Evolutionary conservation across 495 filamentous ascomycete genomes (phyloP), one percentile per base, ranked within the genome.

Genomic region (Penicillium nucicola): DNA sequence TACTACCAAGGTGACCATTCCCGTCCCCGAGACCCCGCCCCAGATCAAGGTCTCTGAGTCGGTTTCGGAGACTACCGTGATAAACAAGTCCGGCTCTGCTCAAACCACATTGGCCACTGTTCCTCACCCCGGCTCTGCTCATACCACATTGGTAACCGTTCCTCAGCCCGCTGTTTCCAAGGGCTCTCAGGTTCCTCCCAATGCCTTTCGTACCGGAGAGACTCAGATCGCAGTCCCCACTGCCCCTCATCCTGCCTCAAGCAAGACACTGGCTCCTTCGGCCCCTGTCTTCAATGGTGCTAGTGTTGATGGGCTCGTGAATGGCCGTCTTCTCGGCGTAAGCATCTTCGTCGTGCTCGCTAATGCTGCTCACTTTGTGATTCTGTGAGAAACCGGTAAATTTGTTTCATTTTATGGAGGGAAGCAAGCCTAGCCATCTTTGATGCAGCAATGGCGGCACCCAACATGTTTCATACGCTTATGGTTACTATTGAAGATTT

Each of bases 231-330:
- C n/a, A 17, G 18, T 8, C 25, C 13, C 30, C 3, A 17, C 36
- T 31, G n/a, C 17, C 10, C 33, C 35, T 14, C 23, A 40, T 8
- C 36, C 11, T 9, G 15, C 35, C 32, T 15, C 45, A 11, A 33
- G 28, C 11, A 11, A 32, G 4, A 35, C 31, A 23, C 31, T 14
- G n/a, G 7, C 43, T 4, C 18, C 43, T 25, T 23, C 31, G 25
- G 7, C 25, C 6, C 46, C 46, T 33, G 18, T 41, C 19, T 48
- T 48, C 46, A 48, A 48, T n/a, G 36, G 36, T 17, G 46, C 46
- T n/a, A 40, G 15, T 14, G 4, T 18, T 38, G 36, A 17, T 48
- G 46, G 28, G 18, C 19, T 41, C 8, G 18, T 41, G 28, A 19
- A 48, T n/a, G 32, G 37, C 13, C 36, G 46, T 13, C 8, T 48